Evolutionary conservation across 768 basidiomycete species (phyloP), one percentile per base, ranked within the genome.

Genomic region (Cyathus striatus): DNA sequence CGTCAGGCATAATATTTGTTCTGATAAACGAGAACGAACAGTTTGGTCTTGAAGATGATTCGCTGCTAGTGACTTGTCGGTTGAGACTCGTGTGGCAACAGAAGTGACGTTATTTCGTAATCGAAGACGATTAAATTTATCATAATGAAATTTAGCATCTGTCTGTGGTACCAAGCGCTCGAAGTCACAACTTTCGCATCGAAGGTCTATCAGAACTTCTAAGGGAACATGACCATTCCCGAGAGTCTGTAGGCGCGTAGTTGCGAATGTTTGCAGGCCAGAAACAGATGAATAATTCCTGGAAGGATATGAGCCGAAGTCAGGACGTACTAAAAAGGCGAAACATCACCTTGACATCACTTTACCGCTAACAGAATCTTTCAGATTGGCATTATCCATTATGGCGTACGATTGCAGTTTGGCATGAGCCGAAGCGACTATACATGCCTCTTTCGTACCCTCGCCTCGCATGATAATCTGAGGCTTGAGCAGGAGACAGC

Each of bases 71-170:
- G 59, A 53, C 44, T 66, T 63, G n/a, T 78, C 71, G 6, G 59
- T 51, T 13, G 66, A 58, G 9, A 58, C 49, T 41, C 64, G 66
- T 23, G 56, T 60, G n/a, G 63, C 57, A 23, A 71, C 67, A 9
- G 79, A 76, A 23, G 82, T 80, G 23, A 83, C 64, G 47, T 78
- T 80, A 50, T 83, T 90, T 34, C 83, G 83, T 40, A 93, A 66
- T 25, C 94, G 83, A 6, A 96, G 74, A 32, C 86, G 83, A 63
- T 98, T 98, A 69, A 95, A 95, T 59, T 90, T 92, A 72, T 97
- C 94, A 58, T 93, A 91, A 37, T 83, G 86, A 47, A 95, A 79
- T 3, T 75, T 81, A 1, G 87, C 88, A 44, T 89, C 81, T 0
- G 93, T 90, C 60, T 90, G 88, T 2, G 90, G 87, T 5, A 97